phyloP scores from a whole-genome alignment of 108 stramenopile species.

The Cyclotella sp. region DNA sequence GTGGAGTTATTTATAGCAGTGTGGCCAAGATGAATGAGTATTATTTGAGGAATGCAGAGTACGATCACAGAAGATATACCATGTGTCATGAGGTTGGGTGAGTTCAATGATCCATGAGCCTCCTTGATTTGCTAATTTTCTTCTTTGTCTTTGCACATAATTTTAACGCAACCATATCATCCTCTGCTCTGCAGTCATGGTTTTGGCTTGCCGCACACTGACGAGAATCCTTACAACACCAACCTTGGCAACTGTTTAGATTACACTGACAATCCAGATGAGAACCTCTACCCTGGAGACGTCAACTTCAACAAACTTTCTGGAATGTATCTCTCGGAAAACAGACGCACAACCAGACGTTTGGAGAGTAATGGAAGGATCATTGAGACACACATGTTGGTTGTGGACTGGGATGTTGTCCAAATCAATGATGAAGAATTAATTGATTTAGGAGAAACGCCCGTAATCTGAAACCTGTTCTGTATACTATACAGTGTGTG shows the following conservation, averaged over 20 bases:
- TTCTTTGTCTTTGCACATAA: background rate
- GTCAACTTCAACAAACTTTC: slow-evolving; percentile 61
- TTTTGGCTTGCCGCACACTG: slow-evolving; percentile 84
- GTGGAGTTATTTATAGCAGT: slow-evolving; percentile 49
- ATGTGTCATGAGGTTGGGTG: slow-evolving; percentile 47
- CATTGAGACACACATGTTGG: slow-evolving; percentile 21
- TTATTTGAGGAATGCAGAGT: slow-evolving; percentile 65
- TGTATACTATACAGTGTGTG: too few species aligned
- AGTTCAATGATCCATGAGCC: slow-evolving; percentile 1
- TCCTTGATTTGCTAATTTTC: background rate
- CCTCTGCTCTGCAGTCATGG: slow-evolving; percentile 45
- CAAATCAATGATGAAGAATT: background rate
- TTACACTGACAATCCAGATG: slow-evolving; percentile 64
- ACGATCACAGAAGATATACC: slow-evolving; percentile 48
- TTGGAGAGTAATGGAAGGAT: slow-evolving; percentile 20
- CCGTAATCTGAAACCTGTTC: too few species aligned
- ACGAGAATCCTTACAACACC: slow-evolving; percentile 74
- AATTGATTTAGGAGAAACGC: background rate
- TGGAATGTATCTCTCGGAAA: slow-evolving; percentile 53
- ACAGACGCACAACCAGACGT: slow-evolving; percentile 9
- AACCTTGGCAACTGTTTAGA: slow-evolving; percentile 78
- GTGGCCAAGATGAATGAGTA: slow-evolving; percentile 85
- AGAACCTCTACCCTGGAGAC: slow-evolving; percentile 65
- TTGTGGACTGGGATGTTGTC: slow-evolving; percentile 5
- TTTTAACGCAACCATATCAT: background rate